phyloP scores from a whole-genome alignment of 106 monocot genomes.

The Ottelia alismoides region DNA sequence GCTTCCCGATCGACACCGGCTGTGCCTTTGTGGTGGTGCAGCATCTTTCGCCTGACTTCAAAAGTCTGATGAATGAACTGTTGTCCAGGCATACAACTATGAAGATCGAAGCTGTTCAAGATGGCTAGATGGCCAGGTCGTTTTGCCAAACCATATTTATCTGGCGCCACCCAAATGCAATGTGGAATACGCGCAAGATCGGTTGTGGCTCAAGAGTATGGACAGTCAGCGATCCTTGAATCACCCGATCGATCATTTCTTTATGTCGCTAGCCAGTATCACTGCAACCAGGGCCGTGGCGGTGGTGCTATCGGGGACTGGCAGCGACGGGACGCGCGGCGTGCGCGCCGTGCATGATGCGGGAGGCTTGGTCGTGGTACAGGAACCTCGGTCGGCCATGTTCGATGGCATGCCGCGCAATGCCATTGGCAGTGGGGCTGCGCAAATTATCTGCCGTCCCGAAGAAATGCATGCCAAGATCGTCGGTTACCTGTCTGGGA shows the following conservation, averaged over 20 bases:
- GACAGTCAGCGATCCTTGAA: not conserved
- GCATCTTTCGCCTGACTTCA: too few species aligned
- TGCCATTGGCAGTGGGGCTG: not conserved
- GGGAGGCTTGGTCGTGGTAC: not conserved
- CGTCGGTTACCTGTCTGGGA: not conserved
- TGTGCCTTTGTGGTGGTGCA: not conserved
- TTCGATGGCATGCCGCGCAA: not conserved
- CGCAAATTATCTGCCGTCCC: not conserved
- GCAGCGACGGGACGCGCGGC: too few species aligned
- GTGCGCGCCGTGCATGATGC: not conserved
- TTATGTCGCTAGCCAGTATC: not conserved
- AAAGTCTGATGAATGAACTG: not conserved
- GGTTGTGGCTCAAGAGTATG: not conserved
- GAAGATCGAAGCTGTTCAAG: not conserved
- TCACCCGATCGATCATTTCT: not conserved
- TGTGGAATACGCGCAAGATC: not conserved
- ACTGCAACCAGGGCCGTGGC: not conserved
- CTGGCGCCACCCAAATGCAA: not conserved
- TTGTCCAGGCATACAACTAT: not conserved
- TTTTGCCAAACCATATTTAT: not conserved
- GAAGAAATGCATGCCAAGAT: not conserved
- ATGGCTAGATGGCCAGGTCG: not conserved
- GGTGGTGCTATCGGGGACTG: too few species aligned
- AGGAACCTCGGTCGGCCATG: not conserved
- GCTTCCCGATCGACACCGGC: not conserved